Conservation (phyloP, 352 stramenopile species). For the Globisporangium lucens region DNA sequence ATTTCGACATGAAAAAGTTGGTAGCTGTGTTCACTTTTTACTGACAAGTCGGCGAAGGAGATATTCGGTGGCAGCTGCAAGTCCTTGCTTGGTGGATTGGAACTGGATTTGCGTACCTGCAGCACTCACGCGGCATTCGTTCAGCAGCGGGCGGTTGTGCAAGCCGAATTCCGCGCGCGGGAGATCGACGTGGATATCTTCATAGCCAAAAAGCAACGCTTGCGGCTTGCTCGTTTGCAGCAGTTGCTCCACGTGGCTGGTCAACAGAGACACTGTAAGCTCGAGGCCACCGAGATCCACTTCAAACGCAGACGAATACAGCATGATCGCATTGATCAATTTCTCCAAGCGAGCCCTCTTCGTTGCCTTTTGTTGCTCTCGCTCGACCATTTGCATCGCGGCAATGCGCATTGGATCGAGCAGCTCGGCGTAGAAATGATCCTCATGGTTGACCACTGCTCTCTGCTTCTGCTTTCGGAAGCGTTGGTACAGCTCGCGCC, state of each 20-base stretch:
- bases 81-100: constrained; percentile 53
- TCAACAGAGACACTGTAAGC: constrained; percentile 43
- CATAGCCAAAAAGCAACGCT: constrained; percentile 30
- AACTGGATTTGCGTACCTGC: constrained; percentile 44
- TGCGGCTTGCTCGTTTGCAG: constrained; percentile 11
- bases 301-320: constrained; percentile 51
- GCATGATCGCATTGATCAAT: constrained; percentile 53
- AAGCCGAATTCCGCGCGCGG: constrained; percentile 23
- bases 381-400: constrained; percentile 20
- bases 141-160: constrained; percentile 45
- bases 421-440: constrained; percentile 6
- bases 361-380: constrained; percentile 16
- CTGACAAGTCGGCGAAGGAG: constrained; percentile 33
- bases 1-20: constrained; percentile 50
- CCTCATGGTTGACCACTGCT: constrained; percentile 1
- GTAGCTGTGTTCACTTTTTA: constrained; percentile 7
- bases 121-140: constrained; percentile 54
- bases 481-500: constrained; percentile 34
- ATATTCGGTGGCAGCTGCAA: constrained; percentile 49
- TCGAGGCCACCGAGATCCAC: constrained; percentile 42
- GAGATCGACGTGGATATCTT: constrained; percentile 44
- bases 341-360: constrained; percentile 35
- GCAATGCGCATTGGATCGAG: constrained; percentile 3
- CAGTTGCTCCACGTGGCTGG: constrained; percentile 39
- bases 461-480: constrained; percentile 31